Conservation (phyloP, 1,284 basidiomycete species). For the Trametes pubescens region DNA sequence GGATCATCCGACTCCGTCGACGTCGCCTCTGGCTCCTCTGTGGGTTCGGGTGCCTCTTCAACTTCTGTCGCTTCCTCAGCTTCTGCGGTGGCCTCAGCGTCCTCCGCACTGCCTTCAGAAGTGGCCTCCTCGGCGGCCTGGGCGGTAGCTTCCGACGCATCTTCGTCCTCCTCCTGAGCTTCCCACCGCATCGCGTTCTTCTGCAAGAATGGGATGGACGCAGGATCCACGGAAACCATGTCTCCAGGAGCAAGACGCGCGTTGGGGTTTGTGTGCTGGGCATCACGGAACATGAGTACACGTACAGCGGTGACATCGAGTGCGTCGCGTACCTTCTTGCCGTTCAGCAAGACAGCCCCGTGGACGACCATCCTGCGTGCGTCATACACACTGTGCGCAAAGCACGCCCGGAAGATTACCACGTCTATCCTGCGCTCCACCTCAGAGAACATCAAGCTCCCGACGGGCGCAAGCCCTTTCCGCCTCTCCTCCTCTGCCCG, state of each 20-base stretch:
- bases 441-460: constrained; percentile 91
- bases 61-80: neutral
- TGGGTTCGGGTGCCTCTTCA: neutral
- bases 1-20: constrained; percentile 1
- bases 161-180: constrained; percentile 13
- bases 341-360: constrained; percentile 91
- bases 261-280: constrained; percentile 85
- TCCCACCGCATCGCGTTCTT: constrained; percentile 38
- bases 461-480: constrained; percentile 80
- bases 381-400: constrained; percentile 91
- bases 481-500: constrained; percentile 61
- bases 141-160: constrained; percentile 1
- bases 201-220: constrained; percentile 81
- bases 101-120: constrained; percentile 17
- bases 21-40: neutral
- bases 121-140: constrained; percentile 11
- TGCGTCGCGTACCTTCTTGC: constrained; percentile 72
- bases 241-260: constrained; percentile 95
- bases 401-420: constrained; percentile 91
- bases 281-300: neutral
- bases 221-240: constrained; percentile 89
- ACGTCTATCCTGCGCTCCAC: constrained; percentile 96
- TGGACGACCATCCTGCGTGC: constrained; percentile 88
- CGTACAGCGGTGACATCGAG: too few relatives aligned
- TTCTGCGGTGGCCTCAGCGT: constrained; percentile 11